Conservation (phyloP, 2,329 filamentous ascomycete genomes). For the Aspergillaceae sp. region DNA sequence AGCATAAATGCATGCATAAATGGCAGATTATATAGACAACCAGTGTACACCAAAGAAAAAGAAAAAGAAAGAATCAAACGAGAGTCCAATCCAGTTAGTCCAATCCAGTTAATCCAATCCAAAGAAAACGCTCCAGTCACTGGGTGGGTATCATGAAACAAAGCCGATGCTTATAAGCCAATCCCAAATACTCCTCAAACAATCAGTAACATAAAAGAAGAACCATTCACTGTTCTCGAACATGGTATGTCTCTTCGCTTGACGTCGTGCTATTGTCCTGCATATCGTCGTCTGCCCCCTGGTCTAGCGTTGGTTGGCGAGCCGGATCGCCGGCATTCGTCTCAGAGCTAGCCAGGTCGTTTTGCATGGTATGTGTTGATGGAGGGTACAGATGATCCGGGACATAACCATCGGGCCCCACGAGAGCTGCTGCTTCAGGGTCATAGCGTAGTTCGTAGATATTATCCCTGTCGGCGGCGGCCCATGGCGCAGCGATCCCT, state of each 20-base stretch:
- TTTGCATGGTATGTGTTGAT: no score
- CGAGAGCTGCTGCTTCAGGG: constrained; percentile 29
- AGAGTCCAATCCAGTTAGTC: no score
- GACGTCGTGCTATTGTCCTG: neutral
- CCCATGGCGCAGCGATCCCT: constrained; percentile 47
- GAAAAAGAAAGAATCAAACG: no score
- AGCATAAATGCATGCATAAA: neutral
- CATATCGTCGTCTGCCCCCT: neutral
- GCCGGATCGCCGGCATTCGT: neutral
- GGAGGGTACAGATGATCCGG: neutral
- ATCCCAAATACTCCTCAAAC: neutral
- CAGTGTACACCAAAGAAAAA: no score
- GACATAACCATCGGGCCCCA: constrained; percentile 18
- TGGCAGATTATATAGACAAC: neutral
- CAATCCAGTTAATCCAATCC: neutral
- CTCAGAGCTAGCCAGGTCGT: neutral
- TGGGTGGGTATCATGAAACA: neutral
- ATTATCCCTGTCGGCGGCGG: constrained; percentile 28
- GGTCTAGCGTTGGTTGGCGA: neutral
- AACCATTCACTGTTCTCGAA: neutral
- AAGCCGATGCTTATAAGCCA: neutral
- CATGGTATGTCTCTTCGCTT: no score
- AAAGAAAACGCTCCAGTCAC: neutral
- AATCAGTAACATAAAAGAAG: neutral
- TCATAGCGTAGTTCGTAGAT: constrained; percentile 30